Evolutionary conservation across 2,329 filamentous ascomycete species (phyloP), one percentile per base, ranked within the genome.

Genomic region (Penicillium corylophilum): DNA sequence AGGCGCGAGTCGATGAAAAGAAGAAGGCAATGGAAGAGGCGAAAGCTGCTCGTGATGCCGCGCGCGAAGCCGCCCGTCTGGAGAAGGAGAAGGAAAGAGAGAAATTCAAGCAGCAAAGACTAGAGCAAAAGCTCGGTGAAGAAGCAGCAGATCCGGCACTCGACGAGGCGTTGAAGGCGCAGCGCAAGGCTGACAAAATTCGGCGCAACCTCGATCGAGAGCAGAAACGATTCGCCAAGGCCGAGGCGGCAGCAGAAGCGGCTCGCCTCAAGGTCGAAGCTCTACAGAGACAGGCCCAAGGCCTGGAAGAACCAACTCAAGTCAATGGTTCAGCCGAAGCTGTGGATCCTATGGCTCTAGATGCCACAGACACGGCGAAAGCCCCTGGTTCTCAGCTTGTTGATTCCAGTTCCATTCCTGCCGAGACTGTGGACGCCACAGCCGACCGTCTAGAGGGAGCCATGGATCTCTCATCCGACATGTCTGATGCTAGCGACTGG

Each of bases 11-110:
- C 24, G 70, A 82, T 58, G 82, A 84, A 64, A 85, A 80, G 67
- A 82, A 83, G 64, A 83, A 82, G 66, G 82, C 81, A 60, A 78
- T 80, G 66, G 83, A 86, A 65, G 85, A 88, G 68, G 82, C 84
- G 41, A 86, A 82, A 56, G 64, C 66, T 38, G 68, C 67, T n/a
- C 68, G 68, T 24, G 63, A 69, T 9, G 70, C 71, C 42, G 65
- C 64, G 23, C 60, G 59, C 35, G 63, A 78, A 57, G 70, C 71
- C 44, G 65, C 64, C 23, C 60, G 59, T 28, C 63, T 78, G 56
- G 73, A 76, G 35, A 71, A 71, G 46, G 69, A 74, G 23, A 66
- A 63, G 47, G 68, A 72, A 39, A 68, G 72, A 29, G 51, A 47
- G 26, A 48, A 53, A 40, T 62, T 29, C 62, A 63, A 67, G 66